A percentile compares a stretch with the other conserved stretches of the same genome.
Evolutionary conservation across 495 filamentous ascomycete genomes (phyloP).

Genomic region (Coniosporium apollinis): DNA sequence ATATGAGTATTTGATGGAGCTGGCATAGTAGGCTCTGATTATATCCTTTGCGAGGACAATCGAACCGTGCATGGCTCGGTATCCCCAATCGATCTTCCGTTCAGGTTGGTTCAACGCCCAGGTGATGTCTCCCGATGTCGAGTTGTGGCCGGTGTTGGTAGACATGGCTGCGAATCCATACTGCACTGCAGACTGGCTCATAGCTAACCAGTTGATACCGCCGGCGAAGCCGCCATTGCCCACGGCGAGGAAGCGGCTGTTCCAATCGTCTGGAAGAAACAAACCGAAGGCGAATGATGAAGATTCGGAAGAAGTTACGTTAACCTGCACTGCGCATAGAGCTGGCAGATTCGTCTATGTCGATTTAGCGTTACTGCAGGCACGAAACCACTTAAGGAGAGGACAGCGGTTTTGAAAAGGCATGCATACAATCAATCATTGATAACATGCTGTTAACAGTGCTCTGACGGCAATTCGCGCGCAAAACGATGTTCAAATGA

Average conservation of each 20-base stretch:
- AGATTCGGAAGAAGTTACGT: constrained; percentile 25
- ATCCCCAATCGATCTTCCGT: constrained; percentile 24
- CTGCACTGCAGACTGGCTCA: constrained; percentile 23
- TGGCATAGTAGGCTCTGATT: constrained; percentile 28
- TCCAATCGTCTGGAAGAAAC: constrained; percentile 35
- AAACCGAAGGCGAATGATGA: constrained; percentile 33
- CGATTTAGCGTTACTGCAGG: too few relatives aligned
- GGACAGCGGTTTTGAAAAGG: too few relatives aligned
- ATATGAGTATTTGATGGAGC: constrained; percentile 30
- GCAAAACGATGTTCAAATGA: too few relatives aligned
- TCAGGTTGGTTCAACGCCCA: constrained; percentile 32
- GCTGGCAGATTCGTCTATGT: constrained; percentile 30
- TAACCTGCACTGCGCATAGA: constrained; percentile 31
- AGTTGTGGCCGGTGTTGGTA: constrained; percentile 40
- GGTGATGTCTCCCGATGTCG: constrained; percentile 17
- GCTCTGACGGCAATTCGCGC: too few relatives aligned
- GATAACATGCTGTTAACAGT: too few relatives aligned
- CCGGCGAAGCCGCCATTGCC: constrained; percentile 37
- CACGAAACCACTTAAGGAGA: too few relatives aligned
- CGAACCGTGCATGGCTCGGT: constrained; percentile 33
- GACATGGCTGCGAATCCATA: constrained; percentile 37
- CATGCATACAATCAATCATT: too few relatives aligned
- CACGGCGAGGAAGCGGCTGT: constrained; percentile 29
- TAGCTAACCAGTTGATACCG: constrained; percentile 38
- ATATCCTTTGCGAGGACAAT: constrained; percentile 23